Evolutionary conservation across 805 yeast genomes (phyloP).

Genomic region (Starmerella apis): DNA sequence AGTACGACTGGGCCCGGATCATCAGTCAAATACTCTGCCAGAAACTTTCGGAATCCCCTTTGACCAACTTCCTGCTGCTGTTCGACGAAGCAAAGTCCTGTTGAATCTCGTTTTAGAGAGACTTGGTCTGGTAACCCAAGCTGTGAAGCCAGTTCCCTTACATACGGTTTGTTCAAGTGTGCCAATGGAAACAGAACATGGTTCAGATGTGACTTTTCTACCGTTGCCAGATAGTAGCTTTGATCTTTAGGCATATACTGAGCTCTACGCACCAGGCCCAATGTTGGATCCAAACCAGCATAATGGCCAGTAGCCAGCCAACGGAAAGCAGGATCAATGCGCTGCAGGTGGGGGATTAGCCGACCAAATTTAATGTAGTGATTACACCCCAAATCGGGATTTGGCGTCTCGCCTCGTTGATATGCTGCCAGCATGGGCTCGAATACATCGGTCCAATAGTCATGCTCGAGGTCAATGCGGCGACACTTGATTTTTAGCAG

Average conservation of each 20-base stretch:
- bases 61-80: slow-evolving; percentile 38
- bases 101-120: slow-evolving; percentile 82
- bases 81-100: slow-evolving; percentile 85
- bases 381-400: slow-evolving; percentile 89
- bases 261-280: slow-evolving; percentile 36
- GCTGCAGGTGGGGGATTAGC: slow-evolving; percentile 38
- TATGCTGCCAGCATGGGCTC: slow-evolving; percentile 80
- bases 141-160: slow-evolving; percentile 54
- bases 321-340: slow-evolving; percentile 32
- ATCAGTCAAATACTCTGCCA: slow-evolving; percentile 61
- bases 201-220: slow-evolving; percentile 39
- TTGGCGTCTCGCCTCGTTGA: slow-evolving; percentile 70
- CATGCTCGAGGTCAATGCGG: slow-evolving; percentile 73
- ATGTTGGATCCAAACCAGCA: slow-evolving; percentile 29
- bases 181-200: slow-evolving; percentile 72
- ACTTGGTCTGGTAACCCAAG: slow-evolving; percentile 40
- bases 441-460: slow-evolving; percentile 88
- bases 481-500: slow-evolving; percentile 58
- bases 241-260: slow-evolving; percentile 64
- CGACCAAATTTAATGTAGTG: slow-evolving; percentile 77
- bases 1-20: slow-evolving; percentile 74
- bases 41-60: slow-evolving; percentile 50
- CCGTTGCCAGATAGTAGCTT: slow-evolving; percentile 74
- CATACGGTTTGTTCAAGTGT: slow-evolving; percentile 59
- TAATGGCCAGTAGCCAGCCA: slow-evolving; percentile 75